Evolutionary conservation across 306 rosid genomes (phyloP).

Genomic region (Sphenostylis stenocarpa): DNA sequence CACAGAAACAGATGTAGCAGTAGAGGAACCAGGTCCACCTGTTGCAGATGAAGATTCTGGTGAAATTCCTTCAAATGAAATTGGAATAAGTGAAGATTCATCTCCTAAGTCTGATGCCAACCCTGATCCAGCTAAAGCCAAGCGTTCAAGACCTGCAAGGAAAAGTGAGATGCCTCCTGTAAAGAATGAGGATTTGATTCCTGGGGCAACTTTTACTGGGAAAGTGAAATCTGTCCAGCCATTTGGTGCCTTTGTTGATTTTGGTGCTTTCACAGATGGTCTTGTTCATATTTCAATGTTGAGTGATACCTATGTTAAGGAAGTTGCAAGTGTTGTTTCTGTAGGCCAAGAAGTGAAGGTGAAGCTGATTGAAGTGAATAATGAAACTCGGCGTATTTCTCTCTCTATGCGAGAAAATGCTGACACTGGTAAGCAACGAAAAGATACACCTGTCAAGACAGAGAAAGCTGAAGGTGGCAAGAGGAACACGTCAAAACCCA

Average conservation of each 20-base stretch:
- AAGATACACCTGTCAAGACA: slow-evolving; percentile 47
- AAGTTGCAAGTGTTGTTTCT: slow-evolving; percentile 81
- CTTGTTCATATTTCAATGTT: slow-evolving; percentile 91
- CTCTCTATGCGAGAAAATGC: slow-evolving; percentile 86
- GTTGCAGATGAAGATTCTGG: slow-evolving; percentile 52
- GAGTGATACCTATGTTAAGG: slow-evolving; percentile 86
- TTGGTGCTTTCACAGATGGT: slow-evolving; percentile 97
- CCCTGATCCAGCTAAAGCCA: slow-evolving; percentile 46
- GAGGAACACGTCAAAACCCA: slow-evolving; percentile 54
- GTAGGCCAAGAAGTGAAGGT: slow-evolving; percentile 99
- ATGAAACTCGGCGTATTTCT: slow-evolving; percentile 80
- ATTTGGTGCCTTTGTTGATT: slow-evolving; percentile 94
- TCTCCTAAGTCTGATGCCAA: slow-evolving; percentile 46
- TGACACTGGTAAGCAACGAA: slow-evolving; percentile 54
- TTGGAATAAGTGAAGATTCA: slow-evolving; percentile 40
- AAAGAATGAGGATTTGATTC: slow-evolving; percentile 76
- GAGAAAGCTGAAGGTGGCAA: slow-evolving; percentile 64
- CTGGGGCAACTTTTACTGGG: slow-evolving; percentile 87
- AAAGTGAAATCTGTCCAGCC: slow-evolving; percentile 94
- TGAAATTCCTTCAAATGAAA: slow-evolving; percentile 50
- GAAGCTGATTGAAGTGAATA: slow-evolving; percentile 73
- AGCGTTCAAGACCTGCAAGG: slow-evolving; percentile 62
- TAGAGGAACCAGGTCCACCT: slow-evolving; percentile 64
- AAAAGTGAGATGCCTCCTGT: slow-evolving; percentile 93
- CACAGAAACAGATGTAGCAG: slow-evolving; percentile 69